phyloP scores from a whole-genome alignment of 1,284 basidiomycete genomes.

The Irpex rosettiformis region DNA sequence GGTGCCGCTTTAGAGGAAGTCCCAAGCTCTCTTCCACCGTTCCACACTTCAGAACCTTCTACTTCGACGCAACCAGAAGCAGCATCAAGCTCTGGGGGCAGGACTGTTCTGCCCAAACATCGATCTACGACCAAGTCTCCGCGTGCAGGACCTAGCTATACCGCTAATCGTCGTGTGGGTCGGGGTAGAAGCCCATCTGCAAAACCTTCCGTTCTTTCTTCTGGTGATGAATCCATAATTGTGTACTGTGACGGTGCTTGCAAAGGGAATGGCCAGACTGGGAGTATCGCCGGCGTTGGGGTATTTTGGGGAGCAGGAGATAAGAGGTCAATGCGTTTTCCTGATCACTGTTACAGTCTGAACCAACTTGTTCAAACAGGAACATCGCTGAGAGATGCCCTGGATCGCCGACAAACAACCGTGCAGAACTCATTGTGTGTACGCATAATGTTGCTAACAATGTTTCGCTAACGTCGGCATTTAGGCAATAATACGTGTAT shows the following conservation, averaged over 20 bases:
- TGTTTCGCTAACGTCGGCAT: neutral
- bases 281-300: conserved; percentile 65
- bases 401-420: conserved; percentile 84
- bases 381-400: conserved; percentile 78
- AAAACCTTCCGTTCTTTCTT: conserved; percentile 1
- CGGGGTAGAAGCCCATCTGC: neutral
- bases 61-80: neutral
- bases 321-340: conserved; percentile 42
- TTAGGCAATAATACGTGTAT: conserved; percentile 72
- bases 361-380: conserved; percentile 32
- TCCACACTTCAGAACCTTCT: neutral
- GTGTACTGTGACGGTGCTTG: conserved; percentile 85
- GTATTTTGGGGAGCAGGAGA: conserved; percentile 74
- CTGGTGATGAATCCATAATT: conserved; percentile 23
- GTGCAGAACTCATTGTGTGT: conserved; percentile 79
- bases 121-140: neutral
- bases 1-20: neutral
- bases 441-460: neutral
- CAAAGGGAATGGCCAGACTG: conserved; percentile 63
- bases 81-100: neutral
- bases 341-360: neutral
- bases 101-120: neutral
- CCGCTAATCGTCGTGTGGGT: neutral
- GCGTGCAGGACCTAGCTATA: neutral
- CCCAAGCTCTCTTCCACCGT: neutral